Evolutionary conservation across 768 basidiomycete species (phyloP).

Genomic region (Tulasnella sp.): DNA sequence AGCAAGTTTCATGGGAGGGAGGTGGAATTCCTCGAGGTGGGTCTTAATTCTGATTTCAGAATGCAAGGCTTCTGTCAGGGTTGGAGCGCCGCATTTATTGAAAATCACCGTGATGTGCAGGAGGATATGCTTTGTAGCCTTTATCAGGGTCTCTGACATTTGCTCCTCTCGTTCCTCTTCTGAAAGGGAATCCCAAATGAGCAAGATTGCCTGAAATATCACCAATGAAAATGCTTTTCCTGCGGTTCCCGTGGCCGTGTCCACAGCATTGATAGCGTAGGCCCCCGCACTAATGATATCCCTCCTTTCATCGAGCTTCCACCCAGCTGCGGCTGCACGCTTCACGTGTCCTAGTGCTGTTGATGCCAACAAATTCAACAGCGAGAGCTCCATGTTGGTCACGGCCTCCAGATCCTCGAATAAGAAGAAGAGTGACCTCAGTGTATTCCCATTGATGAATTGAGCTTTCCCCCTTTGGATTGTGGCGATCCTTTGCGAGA

Average conservation of each 20-base stretch:
- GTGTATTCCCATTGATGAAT: no score
- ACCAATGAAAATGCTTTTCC: background rate
- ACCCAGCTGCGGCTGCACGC: background rate
- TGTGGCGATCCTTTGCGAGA: no score
- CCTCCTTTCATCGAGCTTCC: background rate
- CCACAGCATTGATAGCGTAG: background rate
- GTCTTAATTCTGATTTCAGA: no score
- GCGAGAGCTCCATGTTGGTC: no score
- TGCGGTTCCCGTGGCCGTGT: background rate
- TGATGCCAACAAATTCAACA: background rate
- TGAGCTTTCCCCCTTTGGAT: no score
- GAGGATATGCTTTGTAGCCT: background rate
- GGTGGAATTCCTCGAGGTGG: no score
- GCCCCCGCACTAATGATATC: background rate
- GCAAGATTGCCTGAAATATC: background rate
- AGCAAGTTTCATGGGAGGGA: no score
- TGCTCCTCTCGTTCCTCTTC: background rate
- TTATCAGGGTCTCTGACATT: background rate
- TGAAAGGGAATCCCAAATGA: background rate
- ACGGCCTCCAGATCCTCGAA: no score
- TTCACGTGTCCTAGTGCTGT: background rate
- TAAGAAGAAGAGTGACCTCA: no score
- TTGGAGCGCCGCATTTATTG: no score
- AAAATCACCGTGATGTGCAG: background rate
- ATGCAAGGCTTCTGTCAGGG: no score